Percentiles rank a stretch among this genome's conserved stretches.
Conservation (phyloP, 2,329 filamentous ascomycete species). For the Cladorrhinum sp. region DNA sequence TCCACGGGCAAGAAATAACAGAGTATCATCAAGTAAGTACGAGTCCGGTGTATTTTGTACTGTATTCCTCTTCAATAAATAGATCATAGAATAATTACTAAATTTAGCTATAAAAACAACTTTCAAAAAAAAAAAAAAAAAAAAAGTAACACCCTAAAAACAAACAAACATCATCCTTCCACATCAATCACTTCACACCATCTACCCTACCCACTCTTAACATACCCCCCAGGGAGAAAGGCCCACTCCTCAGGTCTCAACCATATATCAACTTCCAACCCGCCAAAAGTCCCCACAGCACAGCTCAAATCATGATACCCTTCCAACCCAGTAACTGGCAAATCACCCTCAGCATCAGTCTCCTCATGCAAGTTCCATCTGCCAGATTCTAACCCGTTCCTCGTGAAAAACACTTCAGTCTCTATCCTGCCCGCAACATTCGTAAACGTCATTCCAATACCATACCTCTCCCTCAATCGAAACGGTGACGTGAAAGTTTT, state of each 20-base stretch:
- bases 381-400: constrained; percentile 57
- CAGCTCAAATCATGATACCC: constrained; percentile 69
- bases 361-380: constrained; percentile 75
- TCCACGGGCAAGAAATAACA: too few relatives aligned
- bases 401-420: constrained; percentile 67
- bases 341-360: constrained; percentile 59
- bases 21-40: too few relatives aligned
- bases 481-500: constrained; percentile 65
- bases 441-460: constrained; percentile 66
- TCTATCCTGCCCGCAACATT: constrained; percentile 35
- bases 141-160: background rate
- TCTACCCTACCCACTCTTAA: background rate
- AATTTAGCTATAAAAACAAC: background rate
- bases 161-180: too few relatives aligned
- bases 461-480: constrained; percentile 62
- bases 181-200: too few relatives aligned
- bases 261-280: constrained; percentile 64
- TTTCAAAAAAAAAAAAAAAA: background rate
- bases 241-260: constrained; percentile 60
- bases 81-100: too few relatives aligned
- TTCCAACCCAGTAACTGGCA: constrained; percentile 64
- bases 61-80: too few relatives aligned
- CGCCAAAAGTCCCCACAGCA: constrained; percentile 68
- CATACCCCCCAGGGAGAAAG: constrained; percentile 38
- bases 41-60: too few relatives aligned